Base-by-base conservation (phyloP, 2,329 filamentous ascomycete genomes). In the Arthrinium puccinioides region DNA sequence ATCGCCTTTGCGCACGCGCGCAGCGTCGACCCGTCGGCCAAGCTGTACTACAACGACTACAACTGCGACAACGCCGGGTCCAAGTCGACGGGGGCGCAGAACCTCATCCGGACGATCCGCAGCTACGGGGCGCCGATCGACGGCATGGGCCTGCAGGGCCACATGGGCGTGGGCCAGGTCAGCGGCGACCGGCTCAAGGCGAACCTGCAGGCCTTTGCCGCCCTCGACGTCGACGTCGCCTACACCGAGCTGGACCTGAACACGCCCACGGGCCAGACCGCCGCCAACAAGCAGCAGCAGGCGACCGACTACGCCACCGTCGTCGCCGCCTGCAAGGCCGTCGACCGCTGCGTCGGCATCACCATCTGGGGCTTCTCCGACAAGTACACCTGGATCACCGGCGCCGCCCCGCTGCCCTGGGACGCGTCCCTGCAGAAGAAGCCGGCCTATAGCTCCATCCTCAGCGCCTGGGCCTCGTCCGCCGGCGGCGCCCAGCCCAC, bases 11-110 rank as follows among this genome's bases (percentile, higher is more conserved):
- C 53, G 6, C 63, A 65, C 4, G 67, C 71, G 2, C 63, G 67
- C 9, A 60, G 65, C 23, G 67, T 66, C 0, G 67, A 70, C 34
- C 67, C 68, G 0, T 49, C 52, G 0, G 69, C 69, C 11, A 76
- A 72, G 54, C 57, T 79, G 8, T 79, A 76, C 53, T 75, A 74
- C 59, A 79, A 79, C 54, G 74, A 79, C 53, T 79, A 76, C 56
- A 70, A 75, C 53, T 63, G 72, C 39, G 72, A 76, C 50, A 40
- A 40, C 13, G 46, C 55, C 6, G 50, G 55, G 11, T 44, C 54
- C 21, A 67, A 68, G 48, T 51, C 52, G 14, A 54, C 54, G 8
- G 56, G 53, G 6, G 57, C 54, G 2, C 43, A 56, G 13, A 54
- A 47, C 16, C 52, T 67, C 21, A 57, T 67, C 27, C 49, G 49